A percentile compares a stretch with the other conserved stretches of the same genome.
Evolutionary conservation across 768 basidiomycete genomes (phyloP).

Genomic region (Dioszegia hungarica): DNA sequence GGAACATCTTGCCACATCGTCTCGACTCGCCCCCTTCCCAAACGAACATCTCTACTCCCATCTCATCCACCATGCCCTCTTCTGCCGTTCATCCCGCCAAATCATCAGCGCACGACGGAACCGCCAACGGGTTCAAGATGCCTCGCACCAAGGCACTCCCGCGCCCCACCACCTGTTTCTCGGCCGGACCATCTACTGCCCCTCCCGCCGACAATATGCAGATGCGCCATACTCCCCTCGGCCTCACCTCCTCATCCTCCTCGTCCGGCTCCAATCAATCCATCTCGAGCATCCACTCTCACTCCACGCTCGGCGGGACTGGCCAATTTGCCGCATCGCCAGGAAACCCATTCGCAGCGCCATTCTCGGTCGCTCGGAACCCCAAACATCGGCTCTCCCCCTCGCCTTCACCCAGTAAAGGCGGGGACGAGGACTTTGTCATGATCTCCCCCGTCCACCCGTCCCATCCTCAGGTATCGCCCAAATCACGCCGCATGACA

Average conservation of each 20-base stretch:
- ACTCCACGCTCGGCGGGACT: constrained; percentile 9
- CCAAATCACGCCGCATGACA: not conserved
- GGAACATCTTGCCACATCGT: too few species aligned
- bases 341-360: constrained; percentile 21
- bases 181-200: too few species aligned
- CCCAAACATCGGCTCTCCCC: constrained; percentile 41
- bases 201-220: not conserved
- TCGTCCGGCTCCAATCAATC: constrained; percentile 3
- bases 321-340: not conserved
- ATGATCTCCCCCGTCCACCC: constrained; percentile 40
- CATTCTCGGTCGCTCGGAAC: constrained; percentile 19
- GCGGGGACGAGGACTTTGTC: constrained; percentile 44
- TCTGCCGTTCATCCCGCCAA: not conserved
- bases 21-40: not conserved
- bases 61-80: constrained; percentile 1
- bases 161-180: constrained; percentile 10
- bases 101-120: not conserved
- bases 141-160: constrained; percentile 6
- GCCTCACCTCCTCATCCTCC: constrained; percentile 5
- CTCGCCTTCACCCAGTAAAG: constrained; percentile 34
- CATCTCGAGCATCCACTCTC: constrained; percentile 14
- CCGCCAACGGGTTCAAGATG: constrained; percentile 10
- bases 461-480: constrained; percentile 6
- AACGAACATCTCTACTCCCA: not conserved
- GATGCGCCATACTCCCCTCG: constrained; percentile 3